Base-by-base conservation (phyloP, 129 eudicot genomes). In the Centella asiatica region DNA sequence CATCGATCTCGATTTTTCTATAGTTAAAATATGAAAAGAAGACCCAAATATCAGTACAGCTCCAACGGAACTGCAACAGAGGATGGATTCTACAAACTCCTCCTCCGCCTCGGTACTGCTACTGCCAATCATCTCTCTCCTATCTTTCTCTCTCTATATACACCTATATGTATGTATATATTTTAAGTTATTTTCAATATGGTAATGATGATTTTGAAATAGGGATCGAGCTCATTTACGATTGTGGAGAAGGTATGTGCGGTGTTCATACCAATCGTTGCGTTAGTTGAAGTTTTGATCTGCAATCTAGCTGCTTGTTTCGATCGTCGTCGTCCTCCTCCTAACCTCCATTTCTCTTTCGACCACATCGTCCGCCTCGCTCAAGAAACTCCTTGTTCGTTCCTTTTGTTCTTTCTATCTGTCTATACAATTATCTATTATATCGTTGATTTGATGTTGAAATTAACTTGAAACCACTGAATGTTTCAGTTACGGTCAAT, bases 401-500 rank as follows among this genome's bases (percentile, higher is more conserved):
- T 58, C 60, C 46, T 12, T 32, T 50, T 10, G 13, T 24, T 33
- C 8, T 6, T 28, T 19, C 17, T 32, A 2, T 34, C 36, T 34
- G 33, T 34, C 51, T 40, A 1, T 71, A 29, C 19, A 20, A 6
- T 45, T 65, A 34, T 63, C 31, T 51, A 27, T 45, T 70, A 22
- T 63, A 40, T 25, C 2, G 42, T 44, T 22, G 62, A 17, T 62
- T 66, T 48, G 0, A 46, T 39, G 5, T 6, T 20, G 33, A 11
- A 48, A 23, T 40, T 5, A 47, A 47, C 24, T 47, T 46, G 49
- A n/a, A 69, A 40, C n/a, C 0, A 5, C 0, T 22, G 9, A 28
- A 20, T 34, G 37, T 70, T 70, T 22, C 78, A 80, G 85, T 80
- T 72, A 48, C 81, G 6, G 68, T 80, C 52, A 80, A 80, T 64